Conservation (phyloP, 345 rosid genomes). For the Corchorus capsularis region DNA sequence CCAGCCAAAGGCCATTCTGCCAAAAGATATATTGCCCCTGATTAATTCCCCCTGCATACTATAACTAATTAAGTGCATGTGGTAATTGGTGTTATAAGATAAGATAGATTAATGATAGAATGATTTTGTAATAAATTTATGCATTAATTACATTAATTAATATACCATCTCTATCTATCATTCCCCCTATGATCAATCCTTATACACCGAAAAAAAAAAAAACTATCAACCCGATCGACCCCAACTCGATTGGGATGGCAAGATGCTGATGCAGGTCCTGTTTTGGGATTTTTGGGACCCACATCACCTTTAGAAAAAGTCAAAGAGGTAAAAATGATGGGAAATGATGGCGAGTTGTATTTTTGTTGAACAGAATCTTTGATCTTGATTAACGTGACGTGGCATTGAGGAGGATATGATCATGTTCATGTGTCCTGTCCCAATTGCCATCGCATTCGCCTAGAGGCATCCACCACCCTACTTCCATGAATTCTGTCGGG, state of each 20-base stretch:
- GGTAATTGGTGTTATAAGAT: too few relatives aligned
- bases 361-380: slow-evolving; percentile 11
- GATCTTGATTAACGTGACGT: not conserved
- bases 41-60: not conserved
- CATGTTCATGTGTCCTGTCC: not conserved
- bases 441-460: not conserved
- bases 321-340: not conserved
- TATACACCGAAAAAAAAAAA: too few relatives aligned
- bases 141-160: too few relatives aligned
- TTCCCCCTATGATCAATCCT: too few relatives aligned
- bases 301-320: not conserved
- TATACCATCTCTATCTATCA: too few relatives aligned
- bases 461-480: not conserved
- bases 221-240: not conserved
- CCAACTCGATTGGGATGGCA: not conserved
- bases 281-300: not conserved
- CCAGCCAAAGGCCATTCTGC: not conserved
- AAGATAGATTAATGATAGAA: too few relatives aligned
- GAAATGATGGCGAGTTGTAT: not conserved
- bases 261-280: slow-evolving; percentile 1
- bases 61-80: not conserved
- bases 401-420: not conserved
- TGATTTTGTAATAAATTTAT: too few relatives aligned
- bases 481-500: not conserved
- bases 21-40: not conserved